Evolutionary conservation across 163 green algal species (phyloP), one percentile per base, ranked within the genome.

Genomic region (Chlamydomonas reinhardtii): DNA sequence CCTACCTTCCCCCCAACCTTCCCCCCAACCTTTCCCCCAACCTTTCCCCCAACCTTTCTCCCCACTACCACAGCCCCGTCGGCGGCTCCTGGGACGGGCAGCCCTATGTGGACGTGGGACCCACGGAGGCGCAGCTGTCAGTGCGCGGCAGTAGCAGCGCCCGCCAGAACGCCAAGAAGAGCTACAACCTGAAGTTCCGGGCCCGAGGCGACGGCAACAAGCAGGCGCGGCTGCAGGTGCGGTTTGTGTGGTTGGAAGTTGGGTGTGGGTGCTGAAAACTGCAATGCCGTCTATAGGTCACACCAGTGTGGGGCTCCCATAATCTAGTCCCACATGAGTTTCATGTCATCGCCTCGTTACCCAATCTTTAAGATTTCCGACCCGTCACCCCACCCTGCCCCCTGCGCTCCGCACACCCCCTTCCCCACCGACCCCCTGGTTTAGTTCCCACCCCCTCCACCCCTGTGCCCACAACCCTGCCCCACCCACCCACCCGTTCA

Each of bases 101-200:
- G 32, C 66, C 79, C 29, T 76, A 74, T 74, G 2, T 25, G 9
- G 59, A 89, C 34, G 39, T 74, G 32, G 27, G 14, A 4, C 56
- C 56, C 24, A 59, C 77, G 1, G 66, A 84, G 4, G 72, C 56
- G 32, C 22, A 59, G 61, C n/a, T 92, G 17, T 73, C 62, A 4
- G 72, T 95, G 20, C 90, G 93, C 20, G 93, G 93, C 34, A 90
- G 69, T 72, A 90, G 65, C 64, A 90, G 68, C 27, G 82, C 85
- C 25, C 31, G 64, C 27, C 62, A 90, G 16, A 89, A 89, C 65
- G 84, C 54, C 69, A 94, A 93, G 59, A 95, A 94, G 73, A 85
- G 79, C 62, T 91, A 89, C 54, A 85, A 90, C 29, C 20, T 96
- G 20, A 81, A 92, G 61, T 73, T 89, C 35, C 6, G 62, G 25